These are phyloP conservation scores for Podila verticillata DNA, from an alignment of 192 early-diverging fungal species.

Conservation along the genomic window DNA sequence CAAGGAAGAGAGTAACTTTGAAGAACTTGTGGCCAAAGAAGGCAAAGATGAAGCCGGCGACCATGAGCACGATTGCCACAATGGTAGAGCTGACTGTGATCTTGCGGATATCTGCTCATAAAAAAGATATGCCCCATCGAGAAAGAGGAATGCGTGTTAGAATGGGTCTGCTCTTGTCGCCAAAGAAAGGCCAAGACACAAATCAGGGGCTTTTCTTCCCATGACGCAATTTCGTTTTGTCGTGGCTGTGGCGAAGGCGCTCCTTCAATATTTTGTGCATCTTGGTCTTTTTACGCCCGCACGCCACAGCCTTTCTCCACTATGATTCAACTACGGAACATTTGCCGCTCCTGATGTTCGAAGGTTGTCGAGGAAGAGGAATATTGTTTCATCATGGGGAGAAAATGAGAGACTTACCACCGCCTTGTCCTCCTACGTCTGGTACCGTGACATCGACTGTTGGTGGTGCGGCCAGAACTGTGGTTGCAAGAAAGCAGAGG, in stretches of 20 bases:
- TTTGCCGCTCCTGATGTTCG: no score
- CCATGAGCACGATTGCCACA: constrained; percentile 67
- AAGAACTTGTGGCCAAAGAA: constrained; percentile 74
- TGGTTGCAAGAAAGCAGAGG: constrained; percentile 8
- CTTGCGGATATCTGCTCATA: not conserved
- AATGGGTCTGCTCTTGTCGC: no score
- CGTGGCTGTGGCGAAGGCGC: no score
- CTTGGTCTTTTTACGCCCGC: no score
- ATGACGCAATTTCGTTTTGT: no score
- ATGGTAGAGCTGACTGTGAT: constrained; percentile 40
- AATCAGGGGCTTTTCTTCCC: not conserved
- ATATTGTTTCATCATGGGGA: no score
- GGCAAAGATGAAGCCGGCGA: constrained; percentile 68
- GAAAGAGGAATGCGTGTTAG: no score
- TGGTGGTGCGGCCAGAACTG: not conserved
- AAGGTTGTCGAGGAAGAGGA: no score
- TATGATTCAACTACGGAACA: no score
- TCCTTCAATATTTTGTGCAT: no score
- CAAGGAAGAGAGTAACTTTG: constrained; percentile 74
- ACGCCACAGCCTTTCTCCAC: no score
- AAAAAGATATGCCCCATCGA: no score
- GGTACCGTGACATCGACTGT: constrained; percentile 8
- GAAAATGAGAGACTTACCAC: not conserved
- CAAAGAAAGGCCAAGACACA: not conserved
- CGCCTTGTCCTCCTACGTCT: not conserved